Conservation (phyloP, 139 green algal species). For the Diplosphaera chodatii region DNA sequence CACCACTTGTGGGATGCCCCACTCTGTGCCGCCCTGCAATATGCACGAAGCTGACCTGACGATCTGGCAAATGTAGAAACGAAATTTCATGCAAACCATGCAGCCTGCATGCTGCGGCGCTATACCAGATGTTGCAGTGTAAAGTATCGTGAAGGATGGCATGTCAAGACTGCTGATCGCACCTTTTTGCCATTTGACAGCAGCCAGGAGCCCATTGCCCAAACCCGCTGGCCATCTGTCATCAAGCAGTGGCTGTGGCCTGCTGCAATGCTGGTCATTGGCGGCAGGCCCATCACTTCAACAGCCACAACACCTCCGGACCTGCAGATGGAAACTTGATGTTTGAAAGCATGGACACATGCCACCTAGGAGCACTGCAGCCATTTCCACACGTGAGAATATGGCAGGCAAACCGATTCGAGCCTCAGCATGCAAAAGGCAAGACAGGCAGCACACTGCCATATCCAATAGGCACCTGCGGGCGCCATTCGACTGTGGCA, state of each 20-base stretch:
- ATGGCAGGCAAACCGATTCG: conserved; percentile 6
- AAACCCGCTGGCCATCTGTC: conserved; percentile 50
- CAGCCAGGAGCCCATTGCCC: conserved; percentile 37
- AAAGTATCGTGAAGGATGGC: no score
- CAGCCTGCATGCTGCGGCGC: no score
- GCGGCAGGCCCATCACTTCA: conserved; percentile 35
- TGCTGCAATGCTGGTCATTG: conserved; percentile 43
- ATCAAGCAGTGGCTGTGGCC: conserved; percentile 49
- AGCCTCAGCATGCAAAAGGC: conserved; percentile 8
- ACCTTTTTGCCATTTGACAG: not conserved
- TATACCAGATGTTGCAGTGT: no score
- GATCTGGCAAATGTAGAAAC: no score
- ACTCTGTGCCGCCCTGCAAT: conserved; percentile 1
- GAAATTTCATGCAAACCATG: no score
- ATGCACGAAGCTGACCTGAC: not conserved
- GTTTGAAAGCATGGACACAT: no score
- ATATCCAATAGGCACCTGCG: not conserved
- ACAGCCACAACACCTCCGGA: conserved; percentile 13
- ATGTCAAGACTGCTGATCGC: no score
- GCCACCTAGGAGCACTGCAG: no score
- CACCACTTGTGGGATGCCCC: conserved; percentile 22
- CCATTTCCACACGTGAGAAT: no score
- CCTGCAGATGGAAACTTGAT: not conserved
- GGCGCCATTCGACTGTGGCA: not conserved
- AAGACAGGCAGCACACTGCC: not conserved